Evolutionary conservation across 371 early-diverging fungal species (phyloP), one percentile per base, ranked within the genome.

Genomic region (Choanephora cucurbitarum): DNA sequence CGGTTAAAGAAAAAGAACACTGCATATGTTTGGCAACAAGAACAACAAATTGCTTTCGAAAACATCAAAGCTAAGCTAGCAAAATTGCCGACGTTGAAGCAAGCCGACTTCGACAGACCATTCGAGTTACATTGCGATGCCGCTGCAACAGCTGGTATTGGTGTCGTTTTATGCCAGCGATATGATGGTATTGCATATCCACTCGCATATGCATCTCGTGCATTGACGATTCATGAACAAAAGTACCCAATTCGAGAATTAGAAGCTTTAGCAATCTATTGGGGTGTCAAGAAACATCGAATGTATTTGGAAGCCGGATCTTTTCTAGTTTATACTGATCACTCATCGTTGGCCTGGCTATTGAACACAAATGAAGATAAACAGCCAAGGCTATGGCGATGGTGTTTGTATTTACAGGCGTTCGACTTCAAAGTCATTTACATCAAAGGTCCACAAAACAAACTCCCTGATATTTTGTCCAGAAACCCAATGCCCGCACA

Each of bases 241-340:
- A 47, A 40, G 17, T 55, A 55, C 13, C 23, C 31, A 13, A 28
- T 48, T 1, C 49, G 21, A 18, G 56, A 55, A 48, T 23, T 48
- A 7, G 48, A 55, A 28, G 13, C 14, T 22, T 22, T 55, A 3
- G 41, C 48, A 13, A 31, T 55, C 11, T 28, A 28, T 28, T 28
- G 28, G 28, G 43, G 47, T 13, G 13, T 60, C 11, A 23, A 45
- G 6, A 53, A 54, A 17, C 49, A 53, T 39, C 24, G 48, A 40
- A 32, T 19, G 9, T 60, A 37, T n/a, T 17, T 60, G 11, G 33
- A 53, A 14, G 42, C 37, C 19, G 55, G 43, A 5, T 19, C 5
- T 14, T 54, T 60, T 17, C 21, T 22, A 8, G 45, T 59, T 32
- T 44, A 39, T 34, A 54, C 60, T 2, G 60, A 60, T 28, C 55